Evolutionary conservation across 768 basidiomycete species (phyloP).

Genomic region (Termitomyces sp.): DNA sequence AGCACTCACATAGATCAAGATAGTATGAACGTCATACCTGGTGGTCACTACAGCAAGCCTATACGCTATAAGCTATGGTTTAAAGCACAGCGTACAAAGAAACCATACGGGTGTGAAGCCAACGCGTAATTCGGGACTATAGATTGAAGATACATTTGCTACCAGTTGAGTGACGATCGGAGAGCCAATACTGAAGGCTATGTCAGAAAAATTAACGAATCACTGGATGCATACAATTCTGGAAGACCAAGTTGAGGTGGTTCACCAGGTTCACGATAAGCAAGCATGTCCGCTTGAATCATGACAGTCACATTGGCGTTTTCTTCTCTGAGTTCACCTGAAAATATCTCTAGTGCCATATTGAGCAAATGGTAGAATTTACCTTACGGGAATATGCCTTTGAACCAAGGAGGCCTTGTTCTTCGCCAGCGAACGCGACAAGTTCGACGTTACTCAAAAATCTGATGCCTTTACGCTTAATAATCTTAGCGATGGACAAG

Average conservation of each 20-base stretch:
- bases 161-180: constrained; percentile 73
- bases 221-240: constrained; percentile 38
- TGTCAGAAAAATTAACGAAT: not conserved
- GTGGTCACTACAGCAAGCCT: constrained; percentile 91
- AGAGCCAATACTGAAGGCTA: constrained; percentile 60
- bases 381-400: constrained; percentile 74
- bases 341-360: not conserved
- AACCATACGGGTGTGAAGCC: constrained; percentile 55
- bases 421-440: constrained; percentile 85
- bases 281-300: constrained; percentile 92
- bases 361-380: not conserved
- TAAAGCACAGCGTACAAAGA: not conserved
- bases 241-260: constrained; percentile 83
- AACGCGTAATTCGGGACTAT: constrained; percentile 73
- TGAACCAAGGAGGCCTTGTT: constrained; percentile 82
- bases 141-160: constrained; percentile 68
- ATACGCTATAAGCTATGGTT: not conserved
- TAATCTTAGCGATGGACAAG: constrained; percentile 75
- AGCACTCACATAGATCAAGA: not conserved
- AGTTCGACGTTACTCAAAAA: constrained; percentile 79
- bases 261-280: constrained; percentile 73
- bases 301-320: constrained; percentile 72
- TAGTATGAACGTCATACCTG: constrained; percentile 37
- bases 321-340: constrained; percentile 52
- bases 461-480: constrained; percentile 55